Percentiles rank a stretch among this genome's conserved stretches.
Conservation (phyloP, 2,329 filamentous ascomycete species). For the Lecanoromycetidae sp. region DNA sequence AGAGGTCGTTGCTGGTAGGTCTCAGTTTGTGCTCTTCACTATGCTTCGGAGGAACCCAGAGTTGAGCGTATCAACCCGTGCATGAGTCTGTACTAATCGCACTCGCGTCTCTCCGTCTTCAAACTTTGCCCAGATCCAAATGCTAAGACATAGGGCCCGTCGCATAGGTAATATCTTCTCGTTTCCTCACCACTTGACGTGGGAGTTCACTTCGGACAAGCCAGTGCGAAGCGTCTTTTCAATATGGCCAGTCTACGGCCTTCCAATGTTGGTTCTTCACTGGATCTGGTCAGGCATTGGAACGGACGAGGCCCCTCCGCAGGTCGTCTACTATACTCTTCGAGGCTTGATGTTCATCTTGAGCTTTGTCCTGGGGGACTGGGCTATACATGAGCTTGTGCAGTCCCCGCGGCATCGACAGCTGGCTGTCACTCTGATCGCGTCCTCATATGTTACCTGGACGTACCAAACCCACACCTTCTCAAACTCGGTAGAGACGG, state of each 20-base stretch:
- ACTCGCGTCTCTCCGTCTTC: background rate
- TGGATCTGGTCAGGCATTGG: constrained; percentile 87
- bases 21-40: background rate
- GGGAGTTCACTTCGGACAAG: constrained; percentile 83
- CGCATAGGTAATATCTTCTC: constrained; percentile 83
- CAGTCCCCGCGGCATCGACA: constrained; percentile 58
- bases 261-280: constrained; percentile 83
- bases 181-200: constrained; percentile 80
- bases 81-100: background rate
- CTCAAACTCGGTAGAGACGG: constrained; percentile 90
- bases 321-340: constrained; percentile 78
- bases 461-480: constrained; percentile 98
- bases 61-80: background rate
- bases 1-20: constrained; percentile 87
- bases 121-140: background rate
- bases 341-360: constrained; percentile 84
- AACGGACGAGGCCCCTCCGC: constrained; percentile 65
- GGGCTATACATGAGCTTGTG: constrained; percentile 88
- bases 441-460: constrained; percentile 97
- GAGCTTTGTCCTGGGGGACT: constrained; percentile 95
- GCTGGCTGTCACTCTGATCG: constrained; percentile 68
- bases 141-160: background rate
- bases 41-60: background rate
- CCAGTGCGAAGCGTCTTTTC: constrained; percentile 95
- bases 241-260: constrained; percentile 86